phyloP scores from a whole-genome alignment of 495 filamentous ascomycete genomes.

The Penicillium bialowiezense region DNA sequence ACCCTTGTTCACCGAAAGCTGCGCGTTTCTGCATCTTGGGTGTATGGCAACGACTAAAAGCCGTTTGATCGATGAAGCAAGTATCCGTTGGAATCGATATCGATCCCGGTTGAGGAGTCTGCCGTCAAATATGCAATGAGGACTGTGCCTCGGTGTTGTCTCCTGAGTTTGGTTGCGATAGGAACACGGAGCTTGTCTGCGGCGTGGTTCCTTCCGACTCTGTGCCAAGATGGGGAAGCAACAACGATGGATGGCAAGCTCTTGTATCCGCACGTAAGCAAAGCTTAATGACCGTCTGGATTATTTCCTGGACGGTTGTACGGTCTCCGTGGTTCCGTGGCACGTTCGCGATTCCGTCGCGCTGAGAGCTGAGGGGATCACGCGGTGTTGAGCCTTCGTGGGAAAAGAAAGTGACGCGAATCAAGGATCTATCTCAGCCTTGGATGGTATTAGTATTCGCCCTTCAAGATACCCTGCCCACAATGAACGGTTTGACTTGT shows the following conservation, averaged over 20 bases:
- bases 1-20: slow-evolving; percentile 35
- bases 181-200: not conserved
- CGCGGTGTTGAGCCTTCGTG: not conserved
- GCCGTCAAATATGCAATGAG: slow-evolving; percentile 1
- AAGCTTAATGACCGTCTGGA: too few species aligned
- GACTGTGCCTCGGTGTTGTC: not conserved
- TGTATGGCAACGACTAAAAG: not conserved
- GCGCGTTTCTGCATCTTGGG: slow-evolving; percentile 38
- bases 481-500: not conserved
- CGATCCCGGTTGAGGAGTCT: not conserved
- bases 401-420: not conserved
- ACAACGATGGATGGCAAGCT: not conserved
- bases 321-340: slow-evolving; percentile 15
- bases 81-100: slow-evolving; percentile 7
- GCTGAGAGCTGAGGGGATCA: slow-evolving; percentile 9
- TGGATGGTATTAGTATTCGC: slow-evolving; percentile 1
- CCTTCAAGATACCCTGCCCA: not conserved
- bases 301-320: slow-evolving; percentile 4
- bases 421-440: not conserved
- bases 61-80: slow-evolving; percentile 2
- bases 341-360: slow-evolving; percentile 26
- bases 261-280: too few species aligned
- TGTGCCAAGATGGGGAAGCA: not conserved
- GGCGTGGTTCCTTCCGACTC: slow-evolving; percentile 2
- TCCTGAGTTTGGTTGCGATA: not conserved